Conservation (phyloP, 768 basidiomycete species). For the Hemileccinum impolitum region DNA sequence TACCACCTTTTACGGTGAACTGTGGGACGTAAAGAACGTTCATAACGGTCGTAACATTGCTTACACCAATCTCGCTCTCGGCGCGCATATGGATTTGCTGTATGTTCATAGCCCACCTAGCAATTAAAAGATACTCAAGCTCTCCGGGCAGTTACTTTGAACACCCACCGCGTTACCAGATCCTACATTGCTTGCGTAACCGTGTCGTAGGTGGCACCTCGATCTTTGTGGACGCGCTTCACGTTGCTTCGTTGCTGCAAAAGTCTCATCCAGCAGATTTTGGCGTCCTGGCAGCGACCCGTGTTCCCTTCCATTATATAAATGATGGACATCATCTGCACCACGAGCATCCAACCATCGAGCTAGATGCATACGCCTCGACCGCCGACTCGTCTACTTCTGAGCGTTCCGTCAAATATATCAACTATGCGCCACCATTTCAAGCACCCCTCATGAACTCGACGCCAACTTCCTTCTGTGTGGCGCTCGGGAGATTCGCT, state of each 20-base stretch:
- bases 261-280: conserved; percentile 49
- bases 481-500: conserved; percentile 61
- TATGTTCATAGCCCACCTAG: conserved; percentile 40
- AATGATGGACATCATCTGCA: conserved; percentile 87
- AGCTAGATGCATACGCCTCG: conserved; percentile 40
- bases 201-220: conserved; percentile 80
- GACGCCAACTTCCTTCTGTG: conserved; percentile 56
- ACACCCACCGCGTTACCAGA: conserved; percentile 87
- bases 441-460: conserved; percentile 67
- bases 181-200: conserved; percentile 88
- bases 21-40: conserved; percentile 85
- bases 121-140: conserved; percentile 1
- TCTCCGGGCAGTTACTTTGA: conserved; percentile 70
- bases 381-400: conserved; percentile 1
- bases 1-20: conserved; percentile 83
- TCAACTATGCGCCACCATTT: conserved; percentile 96
- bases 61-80: conserved; percentile 87
- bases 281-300: conserved; percentile 52
- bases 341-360: conserved; percentile 69
- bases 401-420: conserved; percentile 45
- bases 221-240: conserved; percentile 79
- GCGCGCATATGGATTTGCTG: conserved; percentile 90
- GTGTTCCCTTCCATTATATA: conserved; percentile 87
- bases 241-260: conserved; percentile 56
- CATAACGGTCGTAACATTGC: conserved; percentile 84